phyloP scores from a whole-genome alignment of 805 yeast genomes.

The Danielia reshetovae region DNA sequence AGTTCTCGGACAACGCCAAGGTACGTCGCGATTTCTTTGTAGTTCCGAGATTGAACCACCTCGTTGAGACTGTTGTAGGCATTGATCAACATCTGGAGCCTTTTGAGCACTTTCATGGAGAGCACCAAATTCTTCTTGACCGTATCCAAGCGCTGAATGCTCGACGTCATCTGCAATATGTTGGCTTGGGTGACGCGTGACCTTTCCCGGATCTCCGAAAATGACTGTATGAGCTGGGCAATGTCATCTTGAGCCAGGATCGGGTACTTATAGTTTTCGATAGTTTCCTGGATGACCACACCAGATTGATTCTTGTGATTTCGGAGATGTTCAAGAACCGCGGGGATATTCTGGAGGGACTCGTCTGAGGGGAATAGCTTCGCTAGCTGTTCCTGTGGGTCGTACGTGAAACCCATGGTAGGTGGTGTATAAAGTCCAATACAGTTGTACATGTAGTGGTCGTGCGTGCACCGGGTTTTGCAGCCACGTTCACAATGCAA shows the following conservation, averaged over 20 bases:
- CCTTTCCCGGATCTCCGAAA: slow-evolving; percentile 43
- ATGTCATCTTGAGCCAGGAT: slow-evolving; percentile 31
- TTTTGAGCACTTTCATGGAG: slow-evolving; percentile 80
- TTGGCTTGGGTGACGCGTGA: slow-evolving; percentile 56
- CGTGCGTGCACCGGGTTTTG: slow-evolving; percentile 2
- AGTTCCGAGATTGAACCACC: slow-evolving; percentile 44
- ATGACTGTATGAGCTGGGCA: slow-evolving; percentile 37
- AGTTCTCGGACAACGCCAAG: slow-evolving; percentile 72
- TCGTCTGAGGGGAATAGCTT: slow-evolving; percentile 14
- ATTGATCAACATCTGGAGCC: slow-evolving; percentile 79
- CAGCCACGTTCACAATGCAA: too few species aligned
- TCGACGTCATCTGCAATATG: slow-evolving; percentile 67
- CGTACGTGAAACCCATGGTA: slow-evolving; percentile 15
- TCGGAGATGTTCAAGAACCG: slow-evolving; percentile 11
- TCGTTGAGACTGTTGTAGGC: slow-evolving; percentile 62
- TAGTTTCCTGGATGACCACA: slow-evolving; percentile 36
- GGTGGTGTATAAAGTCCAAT: neutral
- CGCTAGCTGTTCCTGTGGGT: slow-evolving; percentile 14
- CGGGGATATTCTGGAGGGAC: slow-evolving; percentile 12
- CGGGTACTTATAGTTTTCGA: slow-evolving; percentile 28
- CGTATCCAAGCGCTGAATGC: slow-evolving; percentile 73
- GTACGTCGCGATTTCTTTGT: slow-evolving; percentile 53
- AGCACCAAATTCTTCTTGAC: slow-evolving; percentile 80
- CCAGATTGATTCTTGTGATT: slow-evolving; percentile 46
- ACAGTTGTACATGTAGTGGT: neutral